Percentiles rank a stretch among this genome's conserved stretches.
These are phyloP conservation scores for Ustilago xerochloae DNA, from an alignment of 1,284 basidiomycete species.

Conservation along the genomic window DNA sequence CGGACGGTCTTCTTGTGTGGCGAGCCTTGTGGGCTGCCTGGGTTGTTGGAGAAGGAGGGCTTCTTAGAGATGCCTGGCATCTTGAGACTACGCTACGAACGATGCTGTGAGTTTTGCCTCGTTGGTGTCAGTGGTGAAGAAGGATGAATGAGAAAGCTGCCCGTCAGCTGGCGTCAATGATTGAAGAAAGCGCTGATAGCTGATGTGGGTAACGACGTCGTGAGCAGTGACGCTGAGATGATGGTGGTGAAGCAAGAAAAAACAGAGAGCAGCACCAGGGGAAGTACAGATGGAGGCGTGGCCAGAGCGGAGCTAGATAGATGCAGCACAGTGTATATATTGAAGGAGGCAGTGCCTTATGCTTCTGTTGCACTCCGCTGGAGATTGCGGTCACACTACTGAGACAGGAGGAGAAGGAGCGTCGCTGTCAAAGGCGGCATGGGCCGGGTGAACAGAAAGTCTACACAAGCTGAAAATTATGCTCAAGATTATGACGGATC, in stretches of 20 bases:
- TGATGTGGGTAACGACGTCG: too few relatives aligned
- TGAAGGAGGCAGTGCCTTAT: not conserved
- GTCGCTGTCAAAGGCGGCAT: too few relatives aligned
- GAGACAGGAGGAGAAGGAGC: not conserved
- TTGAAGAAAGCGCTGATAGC: too few relatives aligned
- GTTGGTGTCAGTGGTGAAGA: not conserved
- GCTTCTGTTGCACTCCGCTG: not conserved
- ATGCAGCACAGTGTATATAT: slow-evolving; percentile 16
- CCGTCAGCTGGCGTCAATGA: not conserved
- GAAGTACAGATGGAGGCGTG: not conserved
- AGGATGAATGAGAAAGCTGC: not conserved
- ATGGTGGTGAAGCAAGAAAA: not conserved
- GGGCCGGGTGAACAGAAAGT: not conserved
- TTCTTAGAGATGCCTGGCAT: slow-evolving; percentile 40
- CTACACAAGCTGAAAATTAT: not conserved
- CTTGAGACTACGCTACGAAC: not conserved
- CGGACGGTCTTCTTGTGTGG: slow-evolving; percentile 36
- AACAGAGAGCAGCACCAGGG: not conserved
- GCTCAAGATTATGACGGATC: not conserved
- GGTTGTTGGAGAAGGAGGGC: slow-evolving; percentile 17
- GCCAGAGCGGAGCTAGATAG: slow-evolving; percentile 6
- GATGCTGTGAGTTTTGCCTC: not conserved
- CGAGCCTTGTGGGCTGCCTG: slow-evolving; percentile 14
- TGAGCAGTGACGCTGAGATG: too few relatives aligned
- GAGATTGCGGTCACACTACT: not conserved